A percentile compares a stretch with the other conserved stretches of the same genome.
phyloP scores from a whole-genome alignment of 2,329 filamentous ascomycete genomes.

The Beauveria medogensis region DNA sequence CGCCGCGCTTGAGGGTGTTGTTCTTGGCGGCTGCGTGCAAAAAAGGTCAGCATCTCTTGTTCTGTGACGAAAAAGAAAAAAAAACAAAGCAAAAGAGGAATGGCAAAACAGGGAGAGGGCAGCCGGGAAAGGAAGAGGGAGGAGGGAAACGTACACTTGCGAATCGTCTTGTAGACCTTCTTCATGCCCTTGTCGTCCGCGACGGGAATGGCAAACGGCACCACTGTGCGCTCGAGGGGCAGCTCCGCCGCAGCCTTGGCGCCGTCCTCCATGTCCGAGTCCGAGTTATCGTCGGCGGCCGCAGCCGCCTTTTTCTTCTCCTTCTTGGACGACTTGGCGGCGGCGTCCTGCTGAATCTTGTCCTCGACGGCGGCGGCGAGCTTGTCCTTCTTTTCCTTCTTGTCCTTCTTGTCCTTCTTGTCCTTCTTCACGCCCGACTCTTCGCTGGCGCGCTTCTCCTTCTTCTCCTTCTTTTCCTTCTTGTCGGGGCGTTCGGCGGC shows the following conservation, averaged over 20 bases:
- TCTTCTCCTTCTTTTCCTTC: constrained; percentile 53
- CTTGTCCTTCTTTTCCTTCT: constrained; percentile 67
- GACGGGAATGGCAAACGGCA: constrained; percentile 76
- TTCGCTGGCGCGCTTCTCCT: constrained; percentile 50
- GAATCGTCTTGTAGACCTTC: constrained; percentile 50
- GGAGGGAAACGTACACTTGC: constrained; percentile 39
- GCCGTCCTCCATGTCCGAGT: constrained; percentile 36
- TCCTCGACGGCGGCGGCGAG: constrained; percentile 56
- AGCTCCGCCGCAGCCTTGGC: constrained; percentile 27
- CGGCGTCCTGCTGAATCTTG: constrained; percentile 50
- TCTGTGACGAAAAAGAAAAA: background rate
- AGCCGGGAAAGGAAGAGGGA: background rate
- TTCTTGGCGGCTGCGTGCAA: constrained; percentile 70
- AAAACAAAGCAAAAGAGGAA: background rate
- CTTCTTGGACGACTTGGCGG: constrained; percentile 19
- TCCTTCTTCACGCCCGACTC: constrained; percentile 46
- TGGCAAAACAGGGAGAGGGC: no score
- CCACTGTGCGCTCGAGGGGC: constrained; percentile 50
- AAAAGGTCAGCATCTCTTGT: background rate
- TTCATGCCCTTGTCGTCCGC: constrained; percentile 69
- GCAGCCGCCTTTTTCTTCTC: constrained; percentile 28
- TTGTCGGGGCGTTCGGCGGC: constrained; percentile 41
- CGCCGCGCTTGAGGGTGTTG: constrained; percentile 92
- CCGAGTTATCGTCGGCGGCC: constrained; percentile 33
- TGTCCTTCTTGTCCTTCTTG: constrained; percentile 59